Percentiles rank a stretch among this genome's conserved stretches.
These are phyloP conservation scores for Hyphodiscus hymeniophilus DNA, from an alignment of 495 filamentous ascomycete genomes.

Conservation along the genomic window DNA sequence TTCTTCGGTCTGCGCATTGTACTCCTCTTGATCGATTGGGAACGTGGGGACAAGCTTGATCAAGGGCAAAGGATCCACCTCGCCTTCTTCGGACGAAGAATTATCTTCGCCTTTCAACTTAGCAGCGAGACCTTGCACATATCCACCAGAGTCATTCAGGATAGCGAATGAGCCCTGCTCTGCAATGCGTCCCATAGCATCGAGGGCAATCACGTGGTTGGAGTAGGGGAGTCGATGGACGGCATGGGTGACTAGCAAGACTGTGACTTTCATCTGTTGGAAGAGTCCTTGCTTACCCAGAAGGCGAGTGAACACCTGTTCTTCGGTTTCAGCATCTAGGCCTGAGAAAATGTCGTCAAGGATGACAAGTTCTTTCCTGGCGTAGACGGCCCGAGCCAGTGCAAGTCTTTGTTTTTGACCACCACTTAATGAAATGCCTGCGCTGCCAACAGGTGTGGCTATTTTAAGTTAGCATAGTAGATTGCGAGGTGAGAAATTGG, in stretches of 20 bases:
- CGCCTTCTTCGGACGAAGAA: neutral
- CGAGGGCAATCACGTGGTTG: slow-evolving; percentile 45
- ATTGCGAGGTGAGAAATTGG: neutral
- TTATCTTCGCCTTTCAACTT: neutral
- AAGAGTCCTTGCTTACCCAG: slow-evolving; percentile 45
- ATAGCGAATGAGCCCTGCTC: slow-evolving; percentile 45
- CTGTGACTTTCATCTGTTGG: slow-evolving; percentile 37
- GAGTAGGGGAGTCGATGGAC: slow-evolving; percentile 40
- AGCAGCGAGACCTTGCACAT: slow-evolving; percentile 36
- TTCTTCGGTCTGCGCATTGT: slow-evolving; percentile 14
- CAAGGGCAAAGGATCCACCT: neutral
- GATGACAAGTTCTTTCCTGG: slow-evolving; percentile 19
- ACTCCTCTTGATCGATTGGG: neutral
- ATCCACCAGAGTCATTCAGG: slow-evolving; percentile 37
- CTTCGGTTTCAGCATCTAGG: slow-evolving; percentile 50
- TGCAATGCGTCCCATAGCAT: slow-evolving; percentile 32
- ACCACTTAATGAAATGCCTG: slow-evolving; percentile 44
- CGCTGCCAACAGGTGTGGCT: slow-evolving; percentile 44
- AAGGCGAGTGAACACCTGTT: slow-evolving; percentile 46
- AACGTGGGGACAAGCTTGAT: neutral
- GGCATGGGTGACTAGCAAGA: slow-evolving; percentile 34
- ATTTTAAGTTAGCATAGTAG: neutral
- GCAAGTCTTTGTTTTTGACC: slow-evolving; percentile 51
- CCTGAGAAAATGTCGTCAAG: slow-evolving; percentile 40
- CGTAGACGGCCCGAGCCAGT: slow-evolving; percentile 26